These are phyloP conservation scores for Chamaecyparis obtusa DNA, from an alignment of 75 land plant genomes.

Conservation along the genomic window DNA sequence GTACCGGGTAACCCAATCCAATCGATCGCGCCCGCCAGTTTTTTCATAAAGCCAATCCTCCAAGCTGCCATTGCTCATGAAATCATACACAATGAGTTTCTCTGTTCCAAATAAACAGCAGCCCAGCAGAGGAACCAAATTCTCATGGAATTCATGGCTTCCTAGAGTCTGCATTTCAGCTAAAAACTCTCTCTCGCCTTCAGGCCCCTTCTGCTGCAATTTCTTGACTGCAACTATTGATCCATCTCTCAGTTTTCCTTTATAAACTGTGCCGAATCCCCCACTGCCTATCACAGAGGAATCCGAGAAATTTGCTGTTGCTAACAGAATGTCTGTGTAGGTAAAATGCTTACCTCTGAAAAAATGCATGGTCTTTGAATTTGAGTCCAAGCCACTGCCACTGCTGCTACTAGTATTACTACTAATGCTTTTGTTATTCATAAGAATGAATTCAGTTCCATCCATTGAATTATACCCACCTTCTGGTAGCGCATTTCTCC, in stretches of 20 bases:
- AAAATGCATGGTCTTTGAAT: neutral
- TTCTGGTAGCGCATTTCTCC: neutral
- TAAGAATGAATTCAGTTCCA: neutral
- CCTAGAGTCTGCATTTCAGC: conserved; percentile 35
- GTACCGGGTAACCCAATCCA: conserved; percentile 17
- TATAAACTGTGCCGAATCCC: conserved; percentile 32
- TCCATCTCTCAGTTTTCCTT: conserved; percentile 26
- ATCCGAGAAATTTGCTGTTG: conserved; percentile 27
- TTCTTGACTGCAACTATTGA: conserved; percentile 26
- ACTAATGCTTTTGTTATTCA: conserved; percentile 10
- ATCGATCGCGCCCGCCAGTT: neutral
- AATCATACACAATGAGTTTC: conserved; percentile 30
- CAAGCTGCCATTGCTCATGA: conserved; percentile 21
- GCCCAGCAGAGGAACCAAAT: conserved; percentile 28
- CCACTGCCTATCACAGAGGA: conserved; percentile 22
- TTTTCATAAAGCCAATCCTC: conserved; percentile 34
- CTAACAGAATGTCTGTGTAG: conserved; percentile 18
- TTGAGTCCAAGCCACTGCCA: neutral
- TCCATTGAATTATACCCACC: neutral
- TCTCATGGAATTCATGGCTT: conserved; percentile 22
- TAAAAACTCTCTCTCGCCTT: conserved; percentile 28
- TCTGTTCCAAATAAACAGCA: conserved; percentile 24
- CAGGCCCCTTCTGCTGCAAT: conserved; percentile 19
- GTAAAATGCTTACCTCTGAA: conserved; percentile 8
- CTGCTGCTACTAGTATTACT: neutral